Evolutionary conservation across 2,329 filamentous ascomycete species (phyloP), one percentile per base, ranked within the genome.

Genomic region (Capronia coronata): DNA sequence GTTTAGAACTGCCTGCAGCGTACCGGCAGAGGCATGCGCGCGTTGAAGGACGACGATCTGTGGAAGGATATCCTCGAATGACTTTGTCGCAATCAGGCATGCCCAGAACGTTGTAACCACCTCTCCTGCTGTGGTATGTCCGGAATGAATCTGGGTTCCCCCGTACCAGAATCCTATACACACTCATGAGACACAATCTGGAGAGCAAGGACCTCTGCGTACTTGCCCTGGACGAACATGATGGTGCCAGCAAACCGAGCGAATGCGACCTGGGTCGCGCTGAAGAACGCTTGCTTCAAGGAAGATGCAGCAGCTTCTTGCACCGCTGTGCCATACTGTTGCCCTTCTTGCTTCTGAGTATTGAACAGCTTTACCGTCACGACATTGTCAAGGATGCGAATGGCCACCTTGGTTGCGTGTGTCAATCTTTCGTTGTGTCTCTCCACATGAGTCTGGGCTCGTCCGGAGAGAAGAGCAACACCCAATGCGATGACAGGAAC

Each of bases 311-410:
- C 80, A 1, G 87, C 83, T 5, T 70, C 66, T 38, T 72, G 71
- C 23, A 86, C 75, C 0, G 76, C 73, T 0, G 61, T 64, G 1
- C 70, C 66, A 62, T 94, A 96, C 56, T 80, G 79, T 61, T 75
- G 75, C 1, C 78, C 67, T 64, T 94, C 90, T 9, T 82, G 71
- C 10, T 77, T 75, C 61, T 88, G 78, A 0, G 84, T 87, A 59
- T 91, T 90, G 68, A 86, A 90, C 45, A 82, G 83, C 64, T 96
- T 96, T 62, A 97, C 87, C 0, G 86, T 79, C 53, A 94, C 87
- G 32, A 96, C n/a, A n/a, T n/a, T 91, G 2, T 80, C 82, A 1
- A 74, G 73, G 8, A 94, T 76, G 0, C 87, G 82, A 9, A 80
- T 84, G 8, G 82, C 78, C 48, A 82, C 73, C 61, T 87, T 91